Percentiles rank a stretch among this genome's conserved stretches.
phyloP scores from a whole-genome alignment of 495 filamentous ascomycete genomes.

The Glarea lozoyensis region DNA sequence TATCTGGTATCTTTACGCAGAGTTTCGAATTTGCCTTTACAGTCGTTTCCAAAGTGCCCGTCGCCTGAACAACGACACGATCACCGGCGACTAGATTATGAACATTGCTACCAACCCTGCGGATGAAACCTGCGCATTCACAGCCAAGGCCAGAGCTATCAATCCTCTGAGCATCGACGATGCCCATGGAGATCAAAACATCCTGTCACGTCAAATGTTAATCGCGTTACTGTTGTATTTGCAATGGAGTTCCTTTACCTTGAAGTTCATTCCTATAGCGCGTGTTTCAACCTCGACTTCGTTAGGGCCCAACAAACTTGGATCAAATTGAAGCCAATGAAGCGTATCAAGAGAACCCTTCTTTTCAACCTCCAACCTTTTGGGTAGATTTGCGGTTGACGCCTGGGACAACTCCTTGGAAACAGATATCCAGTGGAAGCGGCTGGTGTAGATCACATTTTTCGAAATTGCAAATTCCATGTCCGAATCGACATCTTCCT shows the following conservation, averaged over 20 bases:
- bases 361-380: background rate
- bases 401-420: background rate
- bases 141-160: background rate
- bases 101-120: conserved; percentile 37
- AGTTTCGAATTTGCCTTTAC: background rate
- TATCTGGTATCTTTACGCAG: conserved; percentile 34
- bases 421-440: conserved; percentile 1
- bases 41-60: conserved; percentile 28
- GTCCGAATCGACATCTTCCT: conserved; percentile 4
- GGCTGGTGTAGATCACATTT: conserved; percentile 1
- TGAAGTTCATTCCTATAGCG: conserved; percentile 25
- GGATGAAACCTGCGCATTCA: conserved; percentile 34
- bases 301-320: background rate
- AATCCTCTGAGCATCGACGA: background rate
- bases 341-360: background rate
- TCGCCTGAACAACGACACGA: conserved; percentile 37
- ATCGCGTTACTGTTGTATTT: too few species aligned
- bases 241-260: too few species aligned
- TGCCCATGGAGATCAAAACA: conserved; percentile 27
- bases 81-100: conserved; percentile 37
- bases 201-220: too few species aligned
- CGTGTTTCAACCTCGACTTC: conserved; percentile 31
- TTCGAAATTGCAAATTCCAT: conserved; percentile 3
- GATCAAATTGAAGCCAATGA: background rate
- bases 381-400: background rate